These are phyloP conservation scores for Eutrema japonicum DNA, from an alignment of 345 rosid genomes.

Conservation along the genomic window DNA sequence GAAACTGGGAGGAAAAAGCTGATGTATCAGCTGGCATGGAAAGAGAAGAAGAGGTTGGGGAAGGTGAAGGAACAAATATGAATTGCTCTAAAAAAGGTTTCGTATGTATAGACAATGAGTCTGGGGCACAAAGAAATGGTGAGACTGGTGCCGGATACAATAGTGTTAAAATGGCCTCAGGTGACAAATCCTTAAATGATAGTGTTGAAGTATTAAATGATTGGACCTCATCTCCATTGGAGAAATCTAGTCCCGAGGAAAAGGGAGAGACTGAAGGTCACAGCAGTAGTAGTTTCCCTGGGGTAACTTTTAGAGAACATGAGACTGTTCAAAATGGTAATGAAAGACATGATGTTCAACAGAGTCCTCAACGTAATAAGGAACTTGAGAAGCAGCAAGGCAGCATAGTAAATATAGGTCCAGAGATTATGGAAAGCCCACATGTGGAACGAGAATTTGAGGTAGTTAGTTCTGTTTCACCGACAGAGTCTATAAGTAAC, in stretches of 20 bases:
- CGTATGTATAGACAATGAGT: too few species aligned
- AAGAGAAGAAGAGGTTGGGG: too few species aligned
- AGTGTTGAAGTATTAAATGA: not conserved
- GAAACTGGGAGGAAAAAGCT: too few species aligned
- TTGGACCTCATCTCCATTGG: slow-evolving; percentile 11
- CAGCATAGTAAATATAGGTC: slow-evolving; percentile 38
- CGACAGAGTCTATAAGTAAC: slow-evolving; percentile 51
- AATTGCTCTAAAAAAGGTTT: too few species aligned
- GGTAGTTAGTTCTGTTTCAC: slow-evolving; percentile 41
- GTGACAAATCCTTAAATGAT: not conserved
- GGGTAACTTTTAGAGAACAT: slow-evolving; percentile 7
- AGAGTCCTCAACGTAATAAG: slow-evolving; percentile 23
- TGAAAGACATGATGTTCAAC: slow-evolving; percentile 30
- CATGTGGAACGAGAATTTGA: slow-evolving; percentile 44
- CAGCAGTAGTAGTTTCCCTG: slow-evolving; percentile 32
- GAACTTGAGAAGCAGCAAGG: slow-evolving; percentile 36
- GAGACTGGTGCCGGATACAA: too few species aligned
- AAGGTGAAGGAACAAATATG: too few species aligned
- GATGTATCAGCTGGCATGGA: too few species aligned
- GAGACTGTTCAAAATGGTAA: slow-evolving; percentile 24
- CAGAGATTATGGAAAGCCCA: slow-evolving; percentile 41
- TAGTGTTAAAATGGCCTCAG: too few species aligned
- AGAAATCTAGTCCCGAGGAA: slow-evolving; percentile 37
- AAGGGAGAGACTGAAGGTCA: slow-evolving; percentile 37
- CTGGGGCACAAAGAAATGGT: too few species aligned